Evolutionary conservation across 192 early-diverging fungal genomes (phyloP).

Genomic region (Obelidium mucronatum): DNA sequence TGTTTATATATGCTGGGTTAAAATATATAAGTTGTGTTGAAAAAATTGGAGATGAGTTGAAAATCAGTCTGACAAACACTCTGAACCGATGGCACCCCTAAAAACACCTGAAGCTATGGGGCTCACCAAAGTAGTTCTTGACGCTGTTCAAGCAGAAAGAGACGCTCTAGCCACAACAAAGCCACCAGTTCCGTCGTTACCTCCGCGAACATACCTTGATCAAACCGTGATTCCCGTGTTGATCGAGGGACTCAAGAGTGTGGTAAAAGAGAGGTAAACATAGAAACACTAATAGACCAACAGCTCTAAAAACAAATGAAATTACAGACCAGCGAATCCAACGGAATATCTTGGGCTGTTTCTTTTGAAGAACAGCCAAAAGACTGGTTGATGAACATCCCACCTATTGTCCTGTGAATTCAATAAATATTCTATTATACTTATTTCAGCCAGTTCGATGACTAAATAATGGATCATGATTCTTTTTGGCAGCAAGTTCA

Average conservation of each 20-base stretch:
- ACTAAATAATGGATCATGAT: too few relatives aligned
- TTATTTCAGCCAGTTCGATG: too few relatives aligned
- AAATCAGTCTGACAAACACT: too few relatives aligned
- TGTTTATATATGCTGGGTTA: too few relatives aligned
- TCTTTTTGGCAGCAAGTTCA: too few relatives aligned
- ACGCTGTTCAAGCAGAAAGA: constrained; percentile 8
- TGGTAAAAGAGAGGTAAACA: constrained; percentile 56
- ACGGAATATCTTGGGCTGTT: constrained; percentile 32
- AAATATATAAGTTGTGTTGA: too few relatives aligned
- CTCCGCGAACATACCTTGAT: constrained; percentile 56
- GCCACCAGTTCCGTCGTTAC: constrained; percentile 52
- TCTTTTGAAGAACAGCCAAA: constrained; percentile 28
- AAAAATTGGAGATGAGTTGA: too few relatives aligned
- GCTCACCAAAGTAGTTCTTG: neutral
- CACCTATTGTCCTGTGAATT: too few relatives aligned
- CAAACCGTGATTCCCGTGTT: constrained; percentile 60
- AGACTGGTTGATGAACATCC: too few relatives aligned
- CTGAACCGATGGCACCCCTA: too few relatives aligned
- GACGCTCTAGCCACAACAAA: neutral
- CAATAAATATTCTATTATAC: too few relatives aligned
- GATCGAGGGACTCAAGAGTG: constrained; percentile 57
- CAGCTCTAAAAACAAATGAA: neutral
- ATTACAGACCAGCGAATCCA: constrained; percentile 28
- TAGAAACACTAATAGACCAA: neutral
- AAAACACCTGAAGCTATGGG: constrained; percentile 25